Evolutionary conservation across 441 rosid genomes (phyloP), one percentile per base, ranked within the genome.

Genomic region (Croton laevigatus): DNA sequence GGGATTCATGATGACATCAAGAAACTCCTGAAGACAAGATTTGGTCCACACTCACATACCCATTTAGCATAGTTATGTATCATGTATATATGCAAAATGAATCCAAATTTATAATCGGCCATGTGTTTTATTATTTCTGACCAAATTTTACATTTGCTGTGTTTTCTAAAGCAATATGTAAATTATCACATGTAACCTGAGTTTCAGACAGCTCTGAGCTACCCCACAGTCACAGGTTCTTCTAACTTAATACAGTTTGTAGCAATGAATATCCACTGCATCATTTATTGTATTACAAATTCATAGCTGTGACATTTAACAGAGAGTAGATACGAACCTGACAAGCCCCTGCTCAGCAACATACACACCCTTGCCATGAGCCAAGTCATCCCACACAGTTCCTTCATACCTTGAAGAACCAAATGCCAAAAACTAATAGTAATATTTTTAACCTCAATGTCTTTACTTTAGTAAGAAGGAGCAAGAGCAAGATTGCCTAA

Each of bases 301-400:
- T 27, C n/a, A 63, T 20, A 49, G 57, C 12, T 12, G 44, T 20
- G 44, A 45, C 14, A 20, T 40, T 60, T 16, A 61, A 45, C 34
- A 69, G 44, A 58, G 42, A 65, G 59, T 32, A 55, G 9, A 52
- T 10, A 66, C 80, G 79, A 69, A 91, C 97, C 94, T 93, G 73
- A 93, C 89, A 22, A 87, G 86, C 45, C 93, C 97, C 63, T 83
- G 65, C 72, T 89, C 94, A 51, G 93, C 94, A 34, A 87, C 77
- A 58, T 89, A 91, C 71, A 93, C 98, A 79, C 98, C 97, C 81
- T 88, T 93, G 10, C 97, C 98, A 73, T 86, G 94, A 81, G 98
- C 98, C 86, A 86, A 75, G 78, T 91, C 96, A 88, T 91, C 96
- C 97, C 96, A 93, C 36, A 93, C 85, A 17, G 97, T 89, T 42